phyloP scores from a whole-genome alignment of 306 rosid species.

The Mimosa pudica region DNA sequence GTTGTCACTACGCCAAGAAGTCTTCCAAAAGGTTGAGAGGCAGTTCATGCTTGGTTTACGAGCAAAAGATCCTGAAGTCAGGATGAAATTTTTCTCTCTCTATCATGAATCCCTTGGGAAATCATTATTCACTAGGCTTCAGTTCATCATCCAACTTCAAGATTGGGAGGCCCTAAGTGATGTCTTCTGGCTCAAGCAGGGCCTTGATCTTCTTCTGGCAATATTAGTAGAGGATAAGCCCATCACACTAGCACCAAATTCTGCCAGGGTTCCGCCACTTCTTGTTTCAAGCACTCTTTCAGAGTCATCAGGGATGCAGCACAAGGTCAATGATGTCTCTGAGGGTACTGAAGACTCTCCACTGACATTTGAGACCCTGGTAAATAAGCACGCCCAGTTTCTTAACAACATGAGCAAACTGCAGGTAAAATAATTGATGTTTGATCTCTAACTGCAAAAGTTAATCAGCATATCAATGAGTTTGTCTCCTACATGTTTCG shows the following conservation, averaged over 20 bases:
- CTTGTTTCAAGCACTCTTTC: constrained; percentile 59
- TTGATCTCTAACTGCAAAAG: neutral
- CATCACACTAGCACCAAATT: constrained; percentile 92
- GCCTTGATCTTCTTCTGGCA: constrained; percentile 97
- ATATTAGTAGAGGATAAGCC: constrained; percentile 93
- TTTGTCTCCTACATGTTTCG: neutral
- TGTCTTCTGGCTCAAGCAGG: constrained; percentile 99
- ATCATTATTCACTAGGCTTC: constrained; percentile 83
- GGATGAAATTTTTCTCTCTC: constrained; percentile 83
- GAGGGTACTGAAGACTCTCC: constrained; percentile 80
- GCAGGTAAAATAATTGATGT: constrained; percentile 57
- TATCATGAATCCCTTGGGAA: constrained; percentile 88
- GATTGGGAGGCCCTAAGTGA: constrained; percentile 97
- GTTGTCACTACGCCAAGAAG: constrained; percentile 75
- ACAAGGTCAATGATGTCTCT: constrained; percentile 66
- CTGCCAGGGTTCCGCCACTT: constrained; percentile 91
- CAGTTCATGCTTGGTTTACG: constrained; percentile 94
- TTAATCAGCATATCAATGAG: constrained; percentile 17
- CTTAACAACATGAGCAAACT: constrained; percentile 91
- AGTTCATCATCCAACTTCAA: constrained; percentile 83
- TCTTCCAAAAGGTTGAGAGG: constrained; percentile 91
- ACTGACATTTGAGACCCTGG: constrained; percentile 80
- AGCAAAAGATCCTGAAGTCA: constrained; percentile 87
- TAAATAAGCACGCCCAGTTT: constrained; percentile 83
- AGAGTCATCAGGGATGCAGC: constrained; percentile 77